A percentile compares a stretch with the other conserved stretches of the same genome.
Evolutionary conservation across 148 eudicot genomes (phyloP).

Genomic region (Persicaria tinctoria): DNA sequence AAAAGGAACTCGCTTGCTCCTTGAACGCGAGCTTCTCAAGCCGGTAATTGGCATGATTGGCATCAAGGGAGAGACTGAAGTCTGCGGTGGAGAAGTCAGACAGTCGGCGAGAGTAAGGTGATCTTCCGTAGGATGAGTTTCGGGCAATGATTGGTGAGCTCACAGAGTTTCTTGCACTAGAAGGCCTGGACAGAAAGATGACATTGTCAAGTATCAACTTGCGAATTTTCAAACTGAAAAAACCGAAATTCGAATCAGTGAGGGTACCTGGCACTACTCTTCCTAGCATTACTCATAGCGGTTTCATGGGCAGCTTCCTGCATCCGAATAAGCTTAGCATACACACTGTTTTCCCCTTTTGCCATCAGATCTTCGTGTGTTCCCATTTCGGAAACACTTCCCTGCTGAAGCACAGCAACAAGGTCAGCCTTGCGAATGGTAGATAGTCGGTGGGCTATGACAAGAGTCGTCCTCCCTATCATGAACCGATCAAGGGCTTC

Average conservation of each 20-base stretch:
- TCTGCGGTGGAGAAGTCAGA: slow-evolving; percentile 96
- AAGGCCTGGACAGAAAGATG: slow-evolving; percentile 49
- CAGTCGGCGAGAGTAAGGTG: slow-evolving; percentile 93
- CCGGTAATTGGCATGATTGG: slow-evolving; percentile 57
- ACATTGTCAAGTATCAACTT: not conserved
- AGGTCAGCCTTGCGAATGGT: slow-evolving; percentile 94
- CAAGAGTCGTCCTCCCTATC: slow-evolving; percentile 96
- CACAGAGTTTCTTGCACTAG: slow-evolving; percentile 96
- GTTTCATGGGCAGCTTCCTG: slow-evolving; percentile 93
- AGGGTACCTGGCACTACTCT: slow-evolving; percentile 90
- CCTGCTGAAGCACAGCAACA: slow-evolving; percentile 85
- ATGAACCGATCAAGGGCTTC: slow-evolving; percentile 96
- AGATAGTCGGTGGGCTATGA: slow-evolving; percentile 95
- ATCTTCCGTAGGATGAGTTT: slow-evolving; percentile 93
- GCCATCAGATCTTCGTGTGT: slow-evolving; percentile 81
- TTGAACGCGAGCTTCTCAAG: slow-evolving; percentile 83
- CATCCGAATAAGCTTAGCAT: slow-evolving; percentile 84
- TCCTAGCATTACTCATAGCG: slow-evolving; percentile 75
- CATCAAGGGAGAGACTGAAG: slow-evolving; percentile 77
- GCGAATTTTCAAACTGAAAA: not conserved
- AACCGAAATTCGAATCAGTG: not conserved
- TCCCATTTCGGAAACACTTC: slow-evolving; percentile 86
- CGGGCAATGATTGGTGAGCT: slow-evolving; percentile 95
- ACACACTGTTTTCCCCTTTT: slow-evolving; percentile 76
- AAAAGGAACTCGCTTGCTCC: slow-evolving; percentile 92